Conservation (phyloP, 305 asterid genomes). For the Euphrasia arctica region DNA sequence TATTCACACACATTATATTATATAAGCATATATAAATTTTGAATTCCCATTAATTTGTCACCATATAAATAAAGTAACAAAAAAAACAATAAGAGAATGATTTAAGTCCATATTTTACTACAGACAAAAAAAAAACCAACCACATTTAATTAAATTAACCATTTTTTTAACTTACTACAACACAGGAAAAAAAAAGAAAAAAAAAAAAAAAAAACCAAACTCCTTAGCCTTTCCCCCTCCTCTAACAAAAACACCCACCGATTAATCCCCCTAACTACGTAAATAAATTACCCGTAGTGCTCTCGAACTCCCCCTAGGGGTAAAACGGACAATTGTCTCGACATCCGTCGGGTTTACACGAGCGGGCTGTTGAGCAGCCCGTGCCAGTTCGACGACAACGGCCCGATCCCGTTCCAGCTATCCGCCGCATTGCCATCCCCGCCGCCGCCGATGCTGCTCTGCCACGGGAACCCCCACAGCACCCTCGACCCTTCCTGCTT, state of each 20-base stretch:
- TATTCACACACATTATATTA: not conserved
- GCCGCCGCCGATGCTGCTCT: not conserved
- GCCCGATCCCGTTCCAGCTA: not conserved
- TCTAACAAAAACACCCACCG: not conserved
- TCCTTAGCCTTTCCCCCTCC: not conserved
- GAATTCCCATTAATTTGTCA: no score
- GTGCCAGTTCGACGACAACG: not conserved
- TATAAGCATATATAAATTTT: no score
- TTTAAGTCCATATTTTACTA: not conserved
- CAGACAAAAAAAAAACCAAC: not conserved
- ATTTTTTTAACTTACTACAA: not conserved
- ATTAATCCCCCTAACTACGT: not conserved
- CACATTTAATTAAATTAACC: not conserved
- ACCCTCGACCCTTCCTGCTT: not conserved
- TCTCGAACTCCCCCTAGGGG: not conserved
- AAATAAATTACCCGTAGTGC: not conserved
- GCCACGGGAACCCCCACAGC: slow-evolving; percentile 2
- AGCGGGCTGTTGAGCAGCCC: not conserved
- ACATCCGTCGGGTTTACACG: not conserved
- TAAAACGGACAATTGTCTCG: not conserved
- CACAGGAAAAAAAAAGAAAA: not conserved
- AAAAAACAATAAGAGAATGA: not conserved
- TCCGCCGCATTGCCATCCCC: slow-evolving; percentile 2
- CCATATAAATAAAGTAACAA: not conserved
- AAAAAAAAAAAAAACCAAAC: not conserved